Evolutionary conservation across 2,329 filamentous ascomycete genomes (phyloP).

Genomic region (Moelleriella libera): DNA sequence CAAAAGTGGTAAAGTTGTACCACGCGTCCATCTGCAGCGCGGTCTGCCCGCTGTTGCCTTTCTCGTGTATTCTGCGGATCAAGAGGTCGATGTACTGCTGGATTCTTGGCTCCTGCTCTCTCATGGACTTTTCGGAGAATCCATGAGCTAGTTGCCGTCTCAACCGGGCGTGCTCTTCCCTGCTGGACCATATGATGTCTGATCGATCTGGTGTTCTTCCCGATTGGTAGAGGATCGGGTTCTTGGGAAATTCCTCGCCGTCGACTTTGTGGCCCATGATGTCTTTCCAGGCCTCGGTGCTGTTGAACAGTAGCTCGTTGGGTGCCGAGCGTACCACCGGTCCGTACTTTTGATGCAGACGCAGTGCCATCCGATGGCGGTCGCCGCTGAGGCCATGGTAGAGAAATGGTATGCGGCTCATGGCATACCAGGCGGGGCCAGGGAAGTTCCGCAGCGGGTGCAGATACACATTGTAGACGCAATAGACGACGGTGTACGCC

Average conservation of each 20-base stretch:
- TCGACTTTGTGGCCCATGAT: conserved; percentile 14
- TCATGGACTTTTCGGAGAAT: conserved; percentile 11
- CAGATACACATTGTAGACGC: conserved; percentile 17
- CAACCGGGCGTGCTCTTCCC: conserved; percentile 5
- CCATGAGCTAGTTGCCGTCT: conserved; percentile 8
- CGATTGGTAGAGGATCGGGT: neutral
- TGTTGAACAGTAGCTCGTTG: conserved; percentile 28
- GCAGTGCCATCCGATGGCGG: conserved; percentile 3
- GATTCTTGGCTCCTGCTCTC: conserved; percentile 14
- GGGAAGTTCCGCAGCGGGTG: conserved; percentile 18
- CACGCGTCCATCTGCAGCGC: conserved; percentile 9
- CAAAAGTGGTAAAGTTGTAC: conserved; percentile 15
- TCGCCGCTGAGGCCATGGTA: conserved; percentile 8
- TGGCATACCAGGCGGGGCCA: conserved; percentile 9
- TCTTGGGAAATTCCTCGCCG: conserved; percentile 2
- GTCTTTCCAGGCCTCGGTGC: conserved; percentile 21
- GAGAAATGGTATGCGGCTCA: conserved; percentile 3
- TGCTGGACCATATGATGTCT: conserved; percentile 4
- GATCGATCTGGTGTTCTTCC: neutral
- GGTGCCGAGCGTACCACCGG: conserved; percentile 30
- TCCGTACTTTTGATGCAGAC: conserved; percentile 25
- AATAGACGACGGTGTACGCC: neutral
- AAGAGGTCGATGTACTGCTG: conserved; percentile 23
- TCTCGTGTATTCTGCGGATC: conserved; percentile 19
- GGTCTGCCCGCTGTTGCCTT: conserved; percentile 5